Base-by-base conservation (phyloP, 2,329 filamentous ascomycete genomes). In the Diaporthe aspalathi region DNA sequence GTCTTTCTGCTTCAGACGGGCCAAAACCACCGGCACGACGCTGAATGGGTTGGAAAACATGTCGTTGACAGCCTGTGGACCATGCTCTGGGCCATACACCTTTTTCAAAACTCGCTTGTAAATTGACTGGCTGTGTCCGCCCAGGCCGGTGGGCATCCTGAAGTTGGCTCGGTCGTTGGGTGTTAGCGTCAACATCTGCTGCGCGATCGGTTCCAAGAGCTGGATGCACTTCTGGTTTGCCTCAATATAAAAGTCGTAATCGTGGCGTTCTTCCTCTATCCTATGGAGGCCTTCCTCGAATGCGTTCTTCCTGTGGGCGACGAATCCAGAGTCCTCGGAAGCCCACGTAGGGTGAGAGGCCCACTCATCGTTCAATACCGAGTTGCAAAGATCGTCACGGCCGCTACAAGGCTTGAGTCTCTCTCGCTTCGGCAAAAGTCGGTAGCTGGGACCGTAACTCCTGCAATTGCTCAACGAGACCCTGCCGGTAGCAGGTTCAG, bases 311-410 rank as follows among this genome's bases (percentile, higher is more conserved):
- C 95, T 91, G 82, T 99, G 96, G 16, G 96, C 96, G 72, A 99
- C 95, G 77, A 99, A 99, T 0, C 96, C 96, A 54, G 94, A 97
- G 79, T 99, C 96, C 81, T 99, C 96, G 1, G 95, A 98, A 1
- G 95, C 96, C 96, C 96, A 99, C 0, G 96, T 99, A 4, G 96
- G 96, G 82, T 99, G 96, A 32, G 95, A 98, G 2, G 96, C 96
- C 96, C 96, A 99, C 76, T 98, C 94, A 76, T 99, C 96, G 75
- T 99, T 99, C 68, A 99, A 86, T 0, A 99, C 95, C 29, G 92
- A 92, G 75, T 94, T 92, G 83, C 96, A 99, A 76, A 99, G 91
- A 80, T 97, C 94, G 78, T 99, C 96, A 56, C 96, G 93, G 14
- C 96, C 96, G 78, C 94, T 96, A 83, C 96, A 99, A 0, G 92